Percentiles rank a stretch among this genome's conserved stretches.
Conservation (phyloP, 257 asterid genomes). For the Catharanthus roseus region DNA sequence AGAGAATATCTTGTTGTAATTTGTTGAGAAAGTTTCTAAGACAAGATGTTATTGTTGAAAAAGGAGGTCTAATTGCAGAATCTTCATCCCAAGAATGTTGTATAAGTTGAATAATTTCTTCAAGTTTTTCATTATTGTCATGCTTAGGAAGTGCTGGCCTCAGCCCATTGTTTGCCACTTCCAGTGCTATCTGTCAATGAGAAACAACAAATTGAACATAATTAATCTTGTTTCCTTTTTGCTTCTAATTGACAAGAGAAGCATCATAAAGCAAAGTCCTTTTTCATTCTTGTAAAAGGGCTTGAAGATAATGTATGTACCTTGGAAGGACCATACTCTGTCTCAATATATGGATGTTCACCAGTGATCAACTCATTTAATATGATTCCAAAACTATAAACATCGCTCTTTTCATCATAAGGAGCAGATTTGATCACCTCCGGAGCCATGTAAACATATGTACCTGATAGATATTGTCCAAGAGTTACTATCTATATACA, state of each 20-base stretch:
- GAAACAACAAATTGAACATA: not conserved
- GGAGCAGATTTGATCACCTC: slow-evolving; percentile 61
- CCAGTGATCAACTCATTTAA: slow-evolving; percentile 61
- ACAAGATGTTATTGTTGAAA: slow-evolving; percentile 38
- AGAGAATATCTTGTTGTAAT: too few relatives aligned
- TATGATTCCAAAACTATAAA: slow-evolving; percentile 61
- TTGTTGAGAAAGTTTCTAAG: slow-evolving; percentile 35
- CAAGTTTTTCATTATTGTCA: slow-evolving; percentile 28
- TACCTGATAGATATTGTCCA: slow-evolving; percentile 31
- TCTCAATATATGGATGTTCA: slow-evolving; percentile 57
- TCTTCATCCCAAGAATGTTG: slow-evolving; percentile 56
- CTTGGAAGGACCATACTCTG: slow-evolving; percentile 58
- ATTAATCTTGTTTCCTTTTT: not conserved
- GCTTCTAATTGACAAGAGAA: not conserved
- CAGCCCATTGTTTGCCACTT: slow-evolving; percentile 65
- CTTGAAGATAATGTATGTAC: slow-evolving; percentile 14
- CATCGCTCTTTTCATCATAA: slow-evolving; percentile 71
- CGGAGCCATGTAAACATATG: slow-evolving; percentile 83
- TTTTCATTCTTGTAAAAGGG: too few relatives aligned
- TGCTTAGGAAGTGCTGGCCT: slow-evolving; percentile 45
- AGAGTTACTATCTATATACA: not conserved
- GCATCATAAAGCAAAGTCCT: too few relatives aligned
- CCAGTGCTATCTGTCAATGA: slow-evolving; percentile 53
- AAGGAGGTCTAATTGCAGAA: slow-evolving; percentile 47
- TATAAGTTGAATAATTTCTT: slow-evolving; percentile 38